Conservation (phyloP, 371 early-diverging fungal species). For the Umbelopsis sp. region DNA sequence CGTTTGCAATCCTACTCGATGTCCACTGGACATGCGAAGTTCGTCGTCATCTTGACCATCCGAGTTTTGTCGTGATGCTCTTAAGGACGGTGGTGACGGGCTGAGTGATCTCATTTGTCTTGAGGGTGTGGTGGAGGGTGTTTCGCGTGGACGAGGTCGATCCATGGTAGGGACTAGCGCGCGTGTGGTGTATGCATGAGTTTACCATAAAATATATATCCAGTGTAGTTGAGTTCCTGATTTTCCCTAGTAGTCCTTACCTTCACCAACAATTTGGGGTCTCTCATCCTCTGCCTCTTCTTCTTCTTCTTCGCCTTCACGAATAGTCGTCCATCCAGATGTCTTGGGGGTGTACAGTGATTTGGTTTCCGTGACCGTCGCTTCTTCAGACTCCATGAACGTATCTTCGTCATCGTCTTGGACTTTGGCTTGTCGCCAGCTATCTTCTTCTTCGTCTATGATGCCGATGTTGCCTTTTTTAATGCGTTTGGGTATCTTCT, state of each 20-base stretch:
- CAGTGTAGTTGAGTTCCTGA: not conserved
- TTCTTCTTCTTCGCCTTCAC: conserved; percentile 41
- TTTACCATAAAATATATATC: not conserved
- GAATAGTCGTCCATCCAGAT: conserved; percentile 53
- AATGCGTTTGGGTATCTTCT: conserved; percentile 32
- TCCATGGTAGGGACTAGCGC: conserved; percentile 4
- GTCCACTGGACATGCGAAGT: conserved; percentile 58
- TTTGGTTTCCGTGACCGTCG: conserved; percentile 24
- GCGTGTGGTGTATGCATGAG: not conserved
- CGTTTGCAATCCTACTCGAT: conserved; percentile 59
- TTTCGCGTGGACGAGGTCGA: not conserved
- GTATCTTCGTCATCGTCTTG: conserved; percentile 25
- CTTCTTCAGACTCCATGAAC: conserved; percentile 15
- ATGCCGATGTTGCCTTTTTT: conserved; percentile 58
- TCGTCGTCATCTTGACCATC: conserved; percentile 20
- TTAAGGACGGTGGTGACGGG: conserved; percentile 2
- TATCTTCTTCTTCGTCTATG: conserved; percentile 59
- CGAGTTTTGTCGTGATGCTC: not conserved
- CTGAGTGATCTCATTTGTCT: not conserved
- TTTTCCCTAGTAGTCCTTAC: conserved; percentile 15
- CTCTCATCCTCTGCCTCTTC: conserved; percentile 53
- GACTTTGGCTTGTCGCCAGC: conserved; percentile 42
- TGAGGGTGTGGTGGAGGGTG: not conserved
- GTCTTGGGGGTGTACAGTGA: conserved; percentile 40
- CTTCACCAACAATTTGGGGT: conserved; percentile 49